phyloP scores from a whole-genome alignment of 208 protist species.

The Leishmania guyanensis region DNA sequence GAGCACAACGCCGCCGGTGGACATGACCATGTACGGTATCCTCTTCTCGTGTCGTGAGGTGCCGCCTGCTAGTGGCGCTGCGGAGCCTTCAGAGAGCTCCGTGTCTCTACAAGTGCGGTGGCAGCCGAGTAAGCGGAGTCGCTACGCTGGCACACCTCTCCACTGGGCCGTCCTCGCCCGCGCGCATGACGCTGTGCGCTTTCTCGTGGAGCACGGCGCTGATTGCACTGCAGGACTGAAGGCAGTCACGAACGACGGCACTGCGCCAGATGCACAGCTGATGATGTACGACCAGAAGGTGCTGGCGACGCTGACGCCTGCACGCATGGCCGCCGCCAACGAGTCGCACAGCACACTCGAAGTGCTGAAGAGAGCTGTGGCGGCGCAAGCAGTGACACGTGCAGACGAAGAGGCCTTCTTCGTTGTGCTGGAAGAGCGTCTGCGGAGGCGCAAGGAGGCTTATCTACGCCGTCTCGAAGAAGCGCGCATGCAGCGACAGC shows the following conservation, averaged over 20 bases:
- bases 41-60: slow-evolving; percentile 29
- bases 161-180: slow-evolving; percentile 83
- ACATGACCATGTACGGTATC: slow-evolving; percentile 39
- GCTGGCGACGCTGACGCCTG: slow-evolving; percentile 33
- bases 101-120: slow-evolving; percentile 38
- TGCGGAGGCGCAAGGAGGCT: slow-evolving; percentile 45
- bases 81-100: neutral
- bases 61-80: neutral
- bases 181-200: slow-evolving; percentile 52
- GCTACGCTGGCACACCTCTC: slow-evolving; percentile 57
- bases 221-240: slow-evolving; percentile 30
- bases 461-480: slow-evolving; percentile 44
- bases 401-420: slow-evolving; percentile 18
- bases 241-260: neutral
- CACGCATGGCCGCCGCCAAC: slow-evolving; percentile 51
- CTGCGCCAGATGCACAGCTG: neutral
- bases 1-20: slow-evolving; percentile 40
- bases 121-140: slow-evolving; percentile 65
- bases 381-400: slow-evolving; percentile 8
- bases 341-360: slow-evolving; percentile 44
- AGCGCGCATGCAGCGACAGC: slow-evolving; percentile 39
- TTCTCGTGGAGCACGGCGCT: slow-evolving; percentile 60
- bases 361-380: slow-evolving; percentile 35
- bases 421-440: slow-evolving; percentile 35
- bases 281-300: neutral